Base-by-base conservation (phyloP, 2,329 filamentous ascomycete genomes). In the Claviceps arundinis region DNA sequence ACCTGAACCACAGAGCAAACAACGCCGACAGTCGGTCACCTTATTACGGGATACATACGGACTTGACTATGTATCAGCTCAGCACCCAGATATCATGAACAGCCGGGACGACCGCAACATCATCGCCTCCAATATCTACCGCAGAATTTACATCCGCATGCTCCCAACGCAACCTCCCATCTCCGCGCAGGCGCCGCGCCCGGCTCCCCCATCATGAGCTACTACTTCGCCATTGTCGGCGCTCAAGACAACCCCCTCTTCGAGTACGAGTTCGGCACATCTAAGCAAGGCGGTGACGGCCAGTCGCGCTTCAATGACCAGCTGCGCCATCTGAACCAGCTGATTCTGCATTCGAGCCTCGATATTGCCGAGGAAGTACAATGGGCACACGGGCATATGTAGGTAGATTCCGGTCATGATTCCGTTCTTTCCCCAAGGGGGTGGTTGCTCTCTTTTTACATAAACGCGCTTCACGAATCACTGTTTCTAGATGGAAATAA, bases 161-260 rank as follows among this genome's bases (percentile, higher is more conserved):
- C 16, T 24, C 22, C 16, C 30, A 30, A 7, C 44, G 8, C 16
- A 47, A 19, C 44, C 26, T 34, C 44, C 44, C 26, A 34, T 37
- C 26, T 34, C 44, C 41, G 41, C 49, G 22, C 30, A 26, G 43
- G 49, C 42, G 42, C 48, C 44, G 52, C 52, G 13, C 49, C 46
- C 46, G 34, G 17, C 42, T 37, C 30, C 13, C 30, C 53, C 58
- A 75, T 60, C 57, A 97, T 97, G 93, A 96, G 90, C 55, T 98
- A 97, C 77, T 96, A 96, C 75, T 97, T 98, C 72, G 87, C 87
- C 65, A 95, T 98, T 60, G 82, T 98, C 68, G 93, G 90, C 64
- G 94, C 89, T 22, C 87, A 89, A 62, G 93, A 98, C 74, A 94
- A 91, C 65, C 91, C 93, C 37, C 80, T 98, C 59, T 98, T 97